Conservation (phyloP, 2,329 filamentous ascomycete genomes). For the Monosporascus sp. region DNA sequence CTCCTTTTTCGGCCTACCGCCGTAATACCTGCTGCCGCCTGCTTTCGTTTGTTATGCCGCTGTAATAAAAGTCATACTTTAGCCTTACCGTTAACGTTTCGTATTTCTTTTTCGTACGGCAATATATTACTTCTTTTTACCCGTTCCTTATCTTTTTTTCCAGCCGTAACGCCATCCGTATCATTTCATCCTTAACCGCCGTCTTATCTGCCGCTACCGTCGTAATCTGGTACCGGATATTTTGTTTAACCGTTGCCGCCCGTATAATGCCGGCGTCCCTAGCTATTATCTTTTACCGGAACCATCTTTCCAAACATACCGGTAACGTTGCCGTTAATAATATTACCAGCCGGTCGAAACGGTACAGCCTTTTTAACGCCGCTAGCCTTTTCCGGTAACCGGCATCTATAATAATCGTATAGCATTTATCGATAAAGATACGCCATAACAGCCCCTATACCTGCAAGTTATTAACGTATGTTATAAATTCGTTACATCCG, state of each 20-base stretch:
- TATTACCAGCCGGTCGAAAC: neutral
- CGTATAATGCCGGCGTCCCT: neutral
- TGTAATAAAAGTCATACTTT: neutral
- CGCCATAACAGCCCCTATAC: neutral
- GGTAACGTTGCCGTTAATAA: constrained; percentile 1
- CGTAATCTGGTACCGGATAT: too few relatives aligned
- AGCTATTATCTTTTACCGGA: neutral
- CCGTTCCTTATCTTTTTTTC: neutral
- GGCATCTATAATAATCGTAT: constrained; percentile 2
- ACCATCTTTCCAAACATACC: neutral
- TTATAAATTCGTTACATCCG: neutral
- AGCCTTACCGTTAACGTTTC: neutral
- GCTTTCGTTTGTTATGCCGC: neutral
- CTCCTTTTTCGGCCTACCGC: neutral
- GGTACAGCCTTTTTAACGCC: neutral
- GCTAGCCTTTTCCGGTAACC: too few relatives aligned
- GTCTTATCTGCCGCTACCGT: too few relatives aligned
- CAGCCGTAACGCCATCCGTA: too few relatives aligned
- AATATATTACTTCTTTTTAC: neutral
- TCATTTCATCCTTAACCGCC: too few relatives aligned
- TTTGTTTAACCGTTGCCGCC: neutral
- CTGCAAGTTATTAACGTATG: neutral
- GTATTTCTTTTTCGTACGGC: neutral
- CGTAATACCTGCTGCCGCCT: neutral
- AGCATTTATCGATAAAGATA: constrained; percentile 3